Evolutionary conservation across 805 yeast species (phyloP).

Genomic region (Teunomyces aglyptinius): DNA sequence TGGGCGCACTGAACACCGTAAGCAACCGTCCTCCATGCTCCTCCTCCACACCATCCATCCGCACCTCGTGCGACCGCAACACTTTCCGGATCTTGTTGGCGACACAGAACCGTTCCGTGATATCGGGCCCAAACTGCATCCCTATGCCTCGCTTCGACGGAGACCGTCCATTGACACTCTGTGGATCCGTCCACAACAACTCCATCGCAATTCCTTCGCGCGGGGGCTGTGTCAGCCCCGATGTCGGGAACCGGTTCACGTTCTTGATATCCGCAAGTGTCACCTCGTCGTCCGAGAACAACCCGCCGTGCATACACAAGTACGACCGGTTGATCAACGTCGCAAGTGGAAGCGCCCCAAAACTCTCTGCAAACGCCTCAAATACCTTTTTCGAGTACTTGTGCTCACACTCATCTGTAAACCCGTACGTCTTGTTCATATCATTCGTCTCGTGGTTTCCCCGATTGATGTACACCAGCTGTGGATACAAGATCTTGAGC

Average conservation of each 20-base stretch:
- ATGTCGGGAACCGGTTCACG: constrained; percentile 59
- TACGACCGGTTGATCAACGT: constrained; percentile 75
- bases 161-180: constrained; percentile 68
- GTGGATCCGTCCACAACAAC: constrained; percentile 96
- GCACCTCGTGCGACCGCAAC: constrained; percentile 92
- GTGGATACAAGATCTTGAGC: constrained; percentile 75
- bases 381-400: constrained; percentile 82
- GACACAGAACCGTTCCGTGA: constrained; percentile 76
- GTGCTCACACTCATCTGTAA: constrained; percentile 91
- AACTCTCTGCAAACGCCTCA: constrained; percentile 80
- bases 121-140: constrained; percentile 94
- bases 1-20: constrained; percentile 98
- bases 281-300: constrained; percentile 74
- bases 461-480: constrained; percentile 70
- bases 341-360: constrained; percentile 83
- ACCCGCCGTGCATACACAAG: constrained; percentile 93
- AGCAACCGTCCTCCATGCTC: constrained; percentile 85
- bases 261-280: constrained; percentile 71
- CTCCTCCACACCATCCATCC: constrained; percentile 84
- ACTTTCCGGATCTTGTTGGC: constrained; percentile 71
- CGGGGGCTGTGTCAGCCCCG: constrained; percentile 72
- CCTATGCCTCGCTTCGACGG: constrained; percentile 95
- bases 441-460: constrained; percentile 97
- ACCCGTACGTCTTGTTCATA: constrained; percentile 96
- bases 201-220: constrained; percentile 94